Evolutionary conservation across 108 stramenopile genomes (phyloP).

Genomic region (Fistulifera solaris): DNA sequence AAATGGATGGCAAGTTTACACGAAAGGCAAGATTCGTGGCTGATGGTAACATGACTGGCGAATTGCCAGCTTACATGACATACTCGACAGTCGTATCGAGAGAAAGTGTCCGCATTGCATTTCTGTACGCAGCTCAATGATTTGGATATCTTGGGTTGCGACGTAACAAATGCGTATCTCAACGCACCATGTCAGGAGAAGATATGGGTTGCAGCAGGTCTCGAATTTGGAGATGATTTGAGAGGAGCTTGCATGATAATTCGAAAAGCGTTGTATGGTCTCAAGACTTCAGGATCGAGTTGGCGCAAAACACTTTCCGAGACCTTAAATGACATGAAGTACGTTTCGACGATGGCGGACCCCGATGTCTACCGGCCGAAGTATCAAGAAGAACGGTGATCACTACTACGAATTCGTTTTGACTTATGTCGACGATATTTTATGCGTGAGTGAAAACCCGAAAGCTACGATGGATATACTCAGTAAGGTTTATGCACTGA

Average conservation of each 20-base stretch:
- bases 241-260: conserved; percentile 2
- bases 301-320: conserved; percentile 5
- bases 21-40: conserved; percentile 29
- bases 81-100: conserved; percentile 15
- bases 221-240: conserved; percentile 10
- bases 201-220: conserved; percentile 13
- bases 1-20: conserved; percentile 31
- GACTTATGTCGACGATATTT: conserved; percentile 24
- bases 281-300: conserved; percentile 9
- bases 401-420: conserved; percentile 28
- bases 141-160: conserved; percentile 16
- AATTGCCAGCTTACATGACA: background rate
- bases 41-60: conserved; percentile 4
- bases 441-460: conserved; percentile 7
- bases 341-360: conserved; percentile 11
- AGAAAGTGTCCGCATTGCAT: conserved; percentile 18
- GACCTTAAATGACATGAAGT: background rate
- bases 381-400: conserved; percentile 6
- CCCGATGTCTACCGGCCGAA: conserved; percentile 4
- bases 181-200: conserved; percentile 22
- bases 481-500: conserved; percentile 6
- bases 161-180: conserved; percentile 26
- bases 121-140: conserved; percentile 25
- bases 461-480: conserved; percentile 3
- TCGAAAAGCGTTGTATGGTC: conserved; percentile 21